phyloP scores from a whole-genome alignment of 352 stramenopile genomes.

The Stephanocyclus meneghinianus region DNA sequence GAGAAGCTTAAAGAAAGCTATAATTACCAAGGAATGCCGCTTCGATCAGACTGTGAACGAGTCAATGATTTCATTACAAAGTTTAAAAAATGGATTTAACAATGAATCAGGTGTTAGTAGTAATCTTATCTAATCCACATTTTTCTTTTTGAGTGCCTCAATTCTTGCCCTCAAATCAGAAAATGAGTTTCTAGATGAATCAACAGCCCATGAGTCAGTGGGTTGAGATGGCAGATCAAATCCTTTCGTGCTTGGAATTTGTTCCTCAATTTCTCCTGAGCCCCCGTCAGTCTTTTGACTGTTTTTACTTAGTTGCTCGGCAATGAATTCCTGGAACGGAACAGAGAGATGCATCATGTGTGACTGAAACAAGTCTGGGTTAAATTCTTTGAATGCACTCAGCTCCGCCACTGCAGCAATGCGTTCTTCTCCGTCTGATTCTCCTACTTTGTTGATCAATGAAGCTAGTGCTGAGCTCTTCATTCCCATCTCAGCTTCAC shows the following conservation, averaged over 20 bases:
- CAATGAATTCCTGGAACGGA: constrained; percentile 34
- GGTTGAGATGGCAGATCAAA: too few relatives aligned
- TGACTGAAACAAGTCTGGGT: constrained; percentile 35
- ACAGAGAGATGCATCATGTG: constrained; percentile 42
- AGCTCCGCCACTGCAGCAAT: constrained; percentile 35
- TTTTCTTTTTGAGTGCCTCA: constrained; percentile 32
- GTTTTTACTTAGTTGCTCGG: constrained; percentile 14
- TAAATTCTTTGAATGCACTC: constrained; percentile 27
- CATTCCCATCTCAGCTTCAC: constrained; percentile 31
- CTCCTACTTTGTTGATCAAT: constrained; percentile 38
- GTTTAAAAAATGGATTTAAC: too few relatives aligned
- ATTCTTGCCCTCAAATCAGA: constrained; percentile 42
- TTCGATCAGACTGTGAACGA: too few relatives aligned
- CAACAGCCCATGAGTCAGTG: too few relatives aligned
- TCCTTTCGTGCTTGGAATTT: background rate
- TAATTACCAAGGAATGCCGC: too few relatives aligned
- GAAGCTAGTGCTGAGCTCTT: constrained; percentile 35
- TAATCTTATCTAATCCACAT: too few relatives aligned
- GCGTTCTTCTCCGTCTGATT: constrained; percentile 25
- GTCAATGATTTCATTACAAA: too few relatives aligned
- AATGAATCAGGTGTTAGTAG: too few relatives aligned
- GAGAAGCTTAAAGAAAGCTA: too few relatives aligned
- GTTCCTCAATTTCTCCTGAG: too few relatives aligned
- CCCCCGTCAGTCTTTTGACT: too few relatives aligned
- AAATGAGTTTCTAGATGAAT: background rate